Conservation (phyloP, 257 asterid species). For the Solanum sejunctum region DNA sequence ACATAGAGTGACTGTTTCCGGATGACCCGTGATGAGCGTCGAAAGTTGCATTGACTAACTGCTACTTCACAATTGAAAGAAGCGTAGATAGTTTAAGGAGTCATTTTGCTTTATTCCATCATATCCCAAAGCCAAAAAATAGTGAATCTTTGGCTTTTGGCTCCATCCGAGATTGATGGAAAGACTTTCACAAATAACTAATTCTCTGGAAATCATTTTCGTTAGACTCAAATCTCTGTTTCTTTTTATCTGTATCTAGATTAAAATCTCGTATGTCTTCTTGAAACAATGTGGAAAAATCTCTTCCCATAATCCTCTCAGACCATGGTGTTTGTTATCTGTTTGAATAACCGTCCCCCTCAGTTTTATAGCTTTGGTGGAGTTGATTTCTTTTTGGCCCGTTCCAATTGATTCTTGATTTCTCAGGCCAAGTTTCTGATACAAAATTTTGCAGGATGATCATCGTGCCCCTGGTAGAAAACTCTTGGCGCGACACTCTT, state of each 20-base stretch:
- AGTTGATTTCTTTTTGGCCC: background rate
- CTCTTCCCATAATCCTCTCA: background rate
- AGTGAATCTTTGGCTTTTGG: no score
- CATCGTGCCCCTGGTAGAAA: conserved; percentile 52
- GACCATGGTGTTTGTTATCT: background rate
- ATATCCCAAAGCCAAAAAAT: no score
- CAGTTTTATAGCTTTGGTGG: background rate
- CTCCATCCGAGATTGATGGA: no score
- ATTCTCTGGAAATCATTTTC: background rate
- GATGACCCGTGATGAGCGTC: no score
- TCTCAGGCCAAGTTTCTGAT: conserved; percentile 7
- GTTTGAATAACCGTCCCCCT: background rate
- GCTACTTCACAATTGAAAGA: no score
- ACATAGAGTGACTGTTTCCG: no score
- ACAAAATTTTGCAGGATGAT: conserved; percentile 59
- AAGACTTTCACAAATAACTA: no score
- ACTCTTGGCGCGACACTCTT: conserved; percentile 68
- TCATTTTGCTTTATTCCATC: no score
- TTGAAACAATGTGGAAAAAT: background rate
- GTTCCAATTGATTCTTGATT: background rate
- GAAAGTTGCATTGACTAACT: no score
- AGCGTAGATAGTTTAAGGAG: no score
- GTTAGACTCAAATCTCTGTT: background rate
- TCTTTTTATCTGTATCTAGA: background rate
- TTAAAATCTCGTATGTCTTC: background rate